A percentile compares a stretch with the other conserved stretches of the same genome.
phyloP scores from a whole-genome alignment of 1,284 basidiomycete species.

The Fomitopsis schrenkii region DNA sequence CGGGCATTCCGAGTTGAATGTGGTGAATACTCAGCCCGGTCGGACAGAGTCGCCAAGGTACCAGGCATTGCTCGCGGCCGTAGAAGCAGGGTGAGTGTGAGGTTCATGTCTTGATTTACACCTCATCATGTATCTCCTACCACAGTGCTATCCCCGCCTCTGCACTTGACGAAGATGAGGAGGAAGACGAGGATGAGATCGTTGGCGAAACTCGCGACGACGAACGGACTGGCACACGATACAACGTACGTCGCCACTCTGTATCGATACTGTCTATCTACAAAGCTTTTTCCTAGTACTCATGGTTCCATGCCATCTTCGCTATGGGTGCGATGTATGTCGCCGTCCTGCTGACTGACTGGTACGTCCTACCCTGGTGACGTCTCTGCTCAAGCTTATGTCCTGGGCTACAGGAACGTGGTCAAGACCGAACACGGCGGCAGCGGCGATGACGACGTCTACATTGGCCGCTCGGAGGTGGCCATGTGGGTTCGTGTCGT shows the following conservation, averaged over 20 bases:
- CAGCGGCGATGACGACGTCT: conserved; percentile 67
- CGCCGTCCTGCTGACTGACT: conserved; percentile 97
- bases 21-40: conserved; percentile 84
- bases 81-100: conserved; percentile 81
- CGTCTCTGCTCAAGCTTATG: not conserved
- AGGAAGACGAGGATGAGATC: conserved; percentile 70
- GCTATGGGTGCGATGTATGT: conserved; percentile 97
- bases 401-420: conserved; percentile 57
- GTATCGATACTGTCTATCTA: not conserved
- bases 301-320: conserved; percentile 99
- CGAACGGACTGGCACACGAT: conserved; percentile 94
- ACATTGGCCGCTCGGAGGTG: conserved; percentile 91
- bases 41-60: conserved; percentile 88
- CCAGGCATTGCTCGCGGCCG: conserved; percentile 92
- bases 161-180: conserved; percentile 81
- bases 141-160: conserved; percentile 87
- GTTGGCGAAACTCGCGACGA: conserved; percentile 83
- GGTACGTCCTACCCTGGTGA: conserved; percentile 50
- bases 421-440: conserved; percentile 37
- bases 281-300: conserved; percentile 55
- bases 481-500: conserved; percentile 99
- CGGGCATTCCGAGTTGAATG: conserved; percentile 60
- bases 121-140: not conserved
- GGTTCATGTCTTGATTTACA: not conserved
- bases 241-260: conserved; percentile 63